phyloP scores from a whole-genome alignment of 116 monocot species.

The Cymodocea nodosa region DNA sequence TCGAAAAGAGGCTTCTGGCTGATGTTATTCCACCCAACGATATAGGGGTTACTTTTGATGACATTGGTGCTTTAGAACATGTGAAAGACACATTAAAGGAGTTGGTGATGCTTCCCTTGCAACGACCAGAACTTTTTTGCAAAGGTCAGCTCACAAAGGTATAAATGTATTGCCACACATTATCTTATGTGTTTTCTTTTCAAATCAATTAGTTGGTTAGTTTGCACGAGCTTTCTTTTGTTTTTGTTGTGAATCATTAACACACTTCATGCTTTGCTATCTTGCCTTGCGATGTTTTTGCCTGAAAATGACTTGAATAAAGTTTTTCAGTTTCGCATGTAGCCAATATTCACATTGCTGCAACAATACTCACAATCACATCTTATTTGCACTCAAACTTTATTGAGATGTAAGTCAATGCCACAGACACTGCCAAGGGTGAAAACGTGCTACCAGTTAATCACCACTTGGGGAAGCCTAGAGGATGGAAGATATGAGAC shows the following conservation, averaged over 20 bases:
- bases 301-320: too few relatives aligned
- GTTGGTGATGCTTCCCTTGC: constrained; percentile 98
- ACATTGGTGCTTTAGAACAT: constrained; percentile 97
- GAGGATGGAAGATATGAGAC: too few relatives aligned
- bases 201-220: neutral
- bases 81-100: constrained; percentile 97
- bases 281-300: neutral
- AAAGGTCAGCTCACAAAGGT: constrained; percentile 99
- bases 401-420: too few relatives aligned
- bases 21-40: constrained; percentile 98
- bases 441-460: too few relatives aligned
- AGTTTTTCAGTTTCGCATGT: too few relatives aligned
- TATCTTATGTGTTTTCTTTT: neutral
- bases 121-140: constrained; percentile 93
- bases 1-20: constrained; percentile 89
- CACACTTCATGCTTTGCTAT: neutral
- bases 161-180: neutral
- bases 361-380: too few relatives aligned
- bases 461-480: too few relatives aligned
- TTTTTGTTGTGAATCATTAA: too few relatives aligned
- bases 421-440: too few relatives aligned
- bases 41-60: constrained; percentile 96
- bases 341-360: too few relatives aligned
- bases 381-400: too few relatives aligned
- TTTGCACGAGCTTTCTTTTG: too few relatives aligned